Evolutionary conservation across 2,329 filamentous ascomycete genomes (phyloP).

Genomic region (Zelopaecilomyces penicillatus): DNA sequence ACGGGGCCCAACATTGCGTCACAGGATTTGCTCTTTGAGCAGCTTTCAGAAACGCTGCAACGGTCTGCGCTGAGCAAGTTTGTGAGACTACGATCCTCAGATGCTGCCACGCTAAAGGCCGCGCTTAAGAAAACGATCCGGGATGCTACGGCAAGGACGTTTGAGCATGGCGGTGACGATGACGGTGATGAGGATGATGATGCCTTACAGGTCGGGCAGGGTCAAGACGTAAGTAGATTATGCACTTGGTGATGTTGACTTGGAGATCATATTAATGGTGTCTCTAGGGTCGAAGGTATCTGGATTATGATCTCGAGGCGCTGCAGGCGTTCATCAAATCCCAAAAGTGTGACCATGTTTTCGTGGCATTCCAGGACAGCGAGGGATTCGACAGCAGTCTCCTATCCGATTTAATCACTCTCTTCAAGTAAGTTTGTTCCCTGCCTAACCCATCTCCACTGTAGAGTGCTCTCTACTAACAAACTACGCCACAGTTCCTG

Average conservation of each 20-base stretch:
- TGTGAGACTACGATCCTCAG: slow-evolving; percentile 59
- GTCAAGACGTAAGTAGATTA: slow-evolving; percentile 36
- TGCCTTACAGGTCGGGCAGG: slow-evolving; percentile 37
- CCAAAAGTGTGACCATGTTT: slow-evolving; percentile 48
- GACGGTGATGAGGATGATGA: slow-evolving; percentile 50
- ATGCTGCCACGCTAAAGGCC: slow-evolving; percentile 66
- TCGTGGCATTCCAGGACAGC: slow-evolving; percentile 71
- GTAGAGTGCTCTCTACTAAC: slow-evolving; percentile 19
- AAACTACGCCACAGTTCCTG: slow-evolving; percentile 38
- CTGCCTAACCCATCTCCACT: background rate
- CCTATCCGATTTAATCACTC: slow-evolving; percentile 61
- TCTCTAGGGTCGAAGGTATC: slow-evolving; percentile 50
- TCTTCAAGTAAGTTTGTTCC: slow-evolving; percentile 50
- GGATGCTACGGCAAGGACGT: slow-evolving; percentile 44
- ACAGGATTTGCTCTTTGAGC: slow-evolving; percentile 64
- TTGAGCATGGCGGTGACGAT: slow-evolving; percentile 49
- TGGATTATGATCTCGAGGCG: slow-evolving; percentile 73
- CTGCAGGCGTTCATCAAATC: slow-evolving; percentile 51
- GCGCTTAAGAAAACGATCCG: slow-evolving; percentile 65
- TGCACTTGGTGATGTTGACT: background rate
- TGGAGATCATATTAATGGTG: background rate
- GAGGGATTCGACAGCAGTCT: slow-evolving; percentile 69
- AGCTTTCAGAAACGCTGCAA: slow-evolving; percentile 52
- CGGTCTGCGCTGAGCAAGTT: slow-evolving; percentile 44
- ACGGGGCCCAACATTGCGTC: slow-evolving; percentile 73